Evolutionary conservation across 208 protist species (phyloP).

Genomic region (Trypanosoma boissoni): DNA sequence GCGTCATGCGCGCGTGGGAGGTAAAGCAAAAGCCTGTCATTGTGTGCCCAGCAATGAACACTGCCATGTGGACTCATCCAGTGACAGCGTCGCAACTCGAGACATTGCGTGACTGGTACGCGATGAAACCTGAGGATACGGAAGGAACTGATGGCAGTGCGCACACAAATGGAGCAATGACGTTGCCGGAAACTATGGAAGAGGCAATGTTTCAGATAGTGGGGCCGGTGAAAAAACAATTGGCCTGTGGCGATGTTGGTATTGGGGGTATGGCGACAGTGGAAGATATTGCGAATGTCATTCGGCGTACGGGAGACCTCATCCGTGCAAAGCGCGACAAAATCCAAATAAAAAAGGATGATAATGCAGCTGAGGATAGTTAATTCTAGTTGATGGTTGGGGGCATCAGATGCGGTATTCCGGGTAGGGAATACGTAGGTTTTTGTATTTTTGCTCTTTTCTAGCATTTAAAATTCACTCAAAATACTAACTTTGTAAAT

Average conservation of each 20-base stretch:
- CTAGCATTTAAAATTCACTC: too few relatives aligned
- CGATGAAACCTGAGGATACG: background rate
- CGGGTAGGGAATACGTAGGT: too few relatives aligned
- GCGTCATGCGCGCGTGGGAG: slow-evolving; percentile 95
- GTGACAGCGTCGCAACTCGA: slow-evolving; percentile 81
- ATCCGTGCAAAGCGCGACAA: slow-evolving; percentile 34
- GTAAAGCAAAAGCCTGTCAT: slow-evolving; percentile 88
- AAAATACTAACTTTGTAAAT: too few relatives aligned
- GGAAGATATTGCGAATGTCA: slow-evolving; percentile 66
- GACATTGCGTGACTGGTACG: slow-evolving; percentile 60
- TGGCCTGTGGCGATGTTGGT: slow-evolving; percentile 95
- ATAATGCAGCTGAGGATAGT: background rate
- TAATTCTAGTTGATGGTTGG: slow-evolving; percentile 11
- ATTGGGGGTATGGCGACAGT: slow-evolving; percentile 91
- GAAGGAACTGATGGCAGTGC: background rate
- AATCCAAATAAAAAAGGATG: background rate
- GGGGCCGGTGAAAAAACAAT: slow-evolving; percentile 83
- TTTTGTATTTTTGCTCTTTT: too few relatives aligned
- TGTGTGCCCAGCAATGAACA: slow-evolving; percentile 98
- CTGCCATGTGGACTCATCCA: slow-evolving; percentile 97
- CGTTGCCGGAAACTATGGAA: slow-evolving; percentile 35
- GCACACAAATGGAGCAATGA: background rate
- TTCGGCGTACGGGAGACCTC: slow-evolving; percentile 59
- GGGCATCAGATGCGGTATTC: too few relatives aligned
- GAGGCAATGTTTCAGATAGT: slow-evolving; percentile 84